Percentiles rank a stretch among this genome's conserved stretches.
These are phyloP conservation scores for Torrubiella hemipterigena DNA, from an alignment of 2,329 filamentous ascomycete species.

Conservation along the genomic window DNA sequence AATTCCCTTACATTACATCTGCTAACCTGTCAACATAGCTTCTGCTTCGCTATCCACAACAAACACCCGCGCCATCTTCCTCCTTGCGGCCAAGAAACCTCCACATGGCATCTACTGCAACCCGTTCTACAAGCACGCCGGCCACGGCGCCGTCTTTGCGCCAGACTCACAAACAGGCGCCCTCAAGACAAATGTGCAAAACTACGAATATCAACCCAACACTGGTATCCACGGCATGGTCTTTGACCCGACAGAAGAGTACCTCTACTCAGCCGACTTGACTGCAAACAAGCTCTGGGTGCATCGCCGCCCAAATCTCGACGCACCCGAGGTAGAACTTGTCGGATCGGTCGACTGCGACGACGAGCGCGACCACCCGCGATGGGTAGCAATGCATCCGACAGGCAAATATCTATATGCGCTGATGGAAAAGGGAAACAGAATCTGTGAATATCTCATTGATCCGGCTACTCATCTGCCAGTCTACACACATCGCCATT, in stretches of 20 bases:
- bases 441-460: slow-evolving; percentile 70
- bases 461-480: slow-evolving; percentile 62
- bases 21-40: slow-evolving; percentile 29
- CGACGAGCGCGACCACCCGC: slow-evolving; percentile 60
- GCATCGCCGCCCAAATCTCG: slow-evolving; percentile 51
- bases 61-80: slow-evolving; percentile 82
- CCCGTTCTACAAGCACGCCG: slow-evolving; percentile 79
- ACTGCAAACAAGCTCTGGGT: slow-evolving; percentile 74
- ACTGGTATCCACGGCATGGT: slow-evolving; percentile 75
- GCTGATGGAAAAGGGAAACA: slow-evolving; percentile 83
- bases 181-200: slow-evolving; percentile 55
- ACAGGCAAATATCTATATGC: slow-evolving; percentile 70
- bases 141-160: slow-evolving; percentile 67
- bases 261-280: slow-evolving; percentile 71
- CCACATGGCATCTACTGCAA: slow-evolving; percentile 81
- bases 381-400: slow-evolving; percentile 80
- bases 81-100: slow-evolving; percentile 64
- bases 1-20: slow-evolving; percentile 2
- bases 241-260: slow-evolving; percentile 60
- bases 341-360: slow-evolving; percentile 66
- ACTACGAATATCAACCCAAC: slow-evolving; percentile 58
- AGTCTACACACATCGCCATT: slow-evolving; percentile 65
- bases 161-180: slow-evolving; percentile 39
- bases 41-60: slow-evolving; percentile 56
- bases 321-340: slow-evolving; percentile 38